These are phyloP conservation scores for Houttuynia cordata DNA, from an alignment of 164 flowering plant genomes.

Conservation along the genomic window DNA sequence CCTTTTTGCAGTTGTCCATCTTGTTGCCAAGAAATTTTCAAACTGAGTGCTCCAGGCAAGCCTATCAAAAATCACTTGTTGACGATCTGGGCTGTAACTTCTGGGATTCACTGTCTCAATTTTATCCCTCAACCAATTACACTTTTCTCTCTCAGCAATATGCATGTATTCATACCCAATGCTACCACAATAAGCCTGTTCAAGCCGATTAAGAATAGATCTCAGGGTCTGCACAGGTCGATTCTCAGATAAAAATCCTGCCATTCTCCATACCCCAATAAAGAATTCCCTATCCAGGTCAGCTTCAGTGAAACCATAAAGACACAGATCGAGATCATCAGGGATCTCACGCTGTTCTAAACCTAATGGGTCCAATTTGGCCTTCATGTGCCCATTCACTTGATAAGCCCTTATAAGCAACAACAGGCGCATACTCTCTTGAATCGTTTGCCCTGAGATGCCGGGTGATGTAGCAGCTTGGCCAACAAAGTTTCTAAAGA, in stretches of 20 bases:
- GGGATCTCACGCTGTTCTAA: constrained; percentile 62
- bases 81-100: constrained; percentile 56
- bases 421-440: constrained; percentile 90
- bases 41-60: constrained; percentile 95
- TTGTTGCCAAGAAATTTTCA: constrained; percentile 94
- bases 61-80: constrained; percentile 89
- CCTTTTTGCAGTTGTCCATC: constrained; percentile 92
- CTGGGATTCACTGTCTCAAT: constrained; percentile 80
- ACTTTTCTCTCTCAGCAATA: constrained; percentile 75
- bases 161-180: constrained; percentile 97
- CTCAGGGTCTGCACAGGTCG: constrained; percentile 94
- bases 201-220: constrained; percentile 73
- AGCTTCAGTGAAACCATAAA: constrained; percentile 82
- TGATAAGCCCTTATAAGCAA: constrained; percentile 93
- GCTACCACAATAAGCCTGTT: constrained; percentile 94
- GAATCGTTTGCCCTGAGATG: constrained; percentile 88
- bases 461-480: constrained; percentile 80
- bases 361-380: constrained; percentile 77
- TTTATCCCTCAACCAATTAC: constrained; percentile 93
- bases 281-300: constrained; percentile 94
- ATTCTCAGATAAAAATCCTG: constrained; percentile 91
- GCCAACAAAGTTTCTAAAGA: constrained; percentile 91
- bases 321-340: constrained; percentile 62
- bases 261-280: constrained; percentile 86
- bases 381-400: constrained; percentile 93